phyloP scores from a whole-genome alignment of 1,284 basidiomycete species.

The Apiotrichum veenhuisii region DNA sequence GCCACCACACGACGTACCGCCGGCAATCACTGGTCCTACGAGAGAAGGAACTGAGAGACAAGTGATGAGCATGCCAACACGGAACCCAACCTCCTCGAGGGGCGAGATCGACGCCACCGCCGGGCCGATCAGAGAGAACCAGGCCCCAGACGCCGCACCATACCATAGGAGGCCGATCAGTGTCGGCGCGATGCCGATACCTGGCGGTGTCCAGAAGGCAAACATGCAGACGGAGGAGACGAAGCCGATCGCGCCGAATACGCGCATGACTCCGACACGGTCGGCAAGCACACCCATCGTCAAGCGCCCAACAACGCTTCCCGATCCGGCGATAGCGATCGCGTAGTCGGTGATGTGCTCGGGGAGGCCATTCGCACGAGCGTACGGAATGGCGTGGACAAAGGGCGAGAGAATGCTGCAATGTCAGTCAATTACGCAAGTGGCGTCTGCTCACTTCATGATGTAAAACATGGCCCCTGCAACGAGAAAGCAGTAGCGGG shows the following conservation, averaged over 20 bases:
- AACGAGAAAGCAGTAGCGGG: conserved; percentile 14
- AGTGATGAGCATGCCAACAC: conserved; percentile 44
- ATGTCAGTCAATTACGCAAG: neutral
- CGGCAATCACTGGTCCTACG: conserved; percentile 39
- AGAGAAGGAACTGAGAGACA: conserved; percentile 32
- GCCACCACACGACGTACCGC: conserved; percentile 1
- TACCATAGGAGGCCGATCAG: conserved; percentile 36
- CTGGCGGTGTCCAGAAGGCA: conserved; percentile 18
- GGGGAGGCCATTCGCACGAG: conserved; percentile 4
- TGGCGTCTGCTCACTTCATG: conserved; percentile 7
- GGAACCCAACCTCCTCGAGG: conserved; percentile 40
- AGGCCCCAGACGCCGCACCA: conserved; percentile 34
- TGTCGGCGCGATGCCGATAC: conserved; percentile 15
- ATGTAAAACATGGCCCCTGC: conserved; percentile 5
- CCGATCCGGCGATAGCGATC: conserved; percentile 7
- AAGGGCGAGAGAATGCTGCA: conserved; percentile 14
- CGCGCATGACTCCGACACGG: conserved; percentile 11
- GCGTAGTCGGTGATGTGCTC: conserved; percentile 1
- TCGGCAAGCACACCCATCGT: conserved; percentile 11
- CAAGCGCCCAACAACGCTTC: conserved; percentile 11
- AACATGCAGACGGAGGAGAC: conserved; percentile 18
- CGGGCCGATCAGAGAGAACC: conserved; percentile 37
- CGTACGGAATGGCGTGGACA: conserved; percentile 8
- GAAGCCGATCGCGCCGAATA: conserved; percentile 11
- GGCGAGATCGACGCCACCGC: conserved; percentile 40